Evolutionary conservation across 176 grass and related monocot genomes (phyloP).

Genomic region (Zizania latifolia): DNA sequence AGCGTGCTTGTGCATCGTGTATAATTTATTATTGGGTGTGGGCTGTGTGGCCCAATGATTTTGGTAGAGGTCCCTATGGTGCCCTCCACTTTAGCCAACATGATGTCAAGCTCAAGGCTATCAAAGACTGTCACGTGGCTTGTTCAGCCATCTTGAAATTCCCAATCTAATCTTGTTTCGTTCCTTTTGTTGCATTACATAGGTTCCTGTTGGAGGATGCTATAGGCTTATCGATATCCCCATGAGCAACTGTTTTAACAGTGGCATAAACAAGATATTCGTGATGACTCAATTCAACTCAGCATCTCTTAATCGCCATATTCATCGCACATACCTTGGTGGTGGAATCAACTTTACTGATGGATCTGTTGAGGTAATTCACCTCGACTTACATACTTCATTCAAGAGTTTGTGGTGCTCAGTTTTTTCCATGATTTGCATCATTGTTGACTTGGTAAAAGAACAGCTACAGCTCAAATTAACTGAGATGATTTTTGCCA

Average conservation of each 20-base stretch:
- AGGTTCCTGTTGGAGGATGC: conserved; percentile 79
- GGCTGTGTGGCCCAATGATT: not conserved
- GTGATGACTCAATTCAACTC: conserved; percentile 84
- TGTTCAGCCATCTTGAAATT: conserved; percentile 18
- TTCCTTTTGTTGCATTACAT: conserved; percentile 19
- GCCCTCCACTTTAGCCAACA: conserved; percentile 26
- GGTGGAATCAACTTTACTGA: conserved; percentile 60
- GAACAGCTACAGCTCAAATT: not conserved
- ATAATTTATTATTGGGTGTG: conserved; percentile 9
- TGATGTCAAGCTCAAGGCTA: conserved; percentile 26
- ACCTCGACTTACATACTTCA: not conserved
- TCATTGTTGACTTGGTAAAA: not conserved
- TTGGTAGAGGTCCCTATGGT: not conserved
- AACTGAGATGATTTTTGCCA: conserved; percentile 1
- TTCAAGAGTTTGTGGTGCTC: not conserved
- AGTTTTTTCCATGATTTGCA: not conserved
- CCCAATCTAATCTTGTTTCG: conserved; percentile 10
- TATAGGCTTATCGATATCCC: conserved; percentile 70
- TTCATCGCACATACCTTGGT: conserved; percentile 53
- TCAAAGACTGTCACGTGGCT: conserved; percentile 8
- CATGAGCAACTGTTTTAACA: conserved; percentile 84
- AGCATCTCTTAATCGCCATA: conserved; percentile 63
- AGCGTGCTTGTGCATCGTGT: not conserved
- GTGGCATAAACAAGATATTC: conserved; percentile 73
- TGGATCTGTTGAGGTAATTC: conserved; percentile 69